phyloP scores from a whole-genome alignment of 73 alveolate species.

The Paraurostyla sp. region DNA sequence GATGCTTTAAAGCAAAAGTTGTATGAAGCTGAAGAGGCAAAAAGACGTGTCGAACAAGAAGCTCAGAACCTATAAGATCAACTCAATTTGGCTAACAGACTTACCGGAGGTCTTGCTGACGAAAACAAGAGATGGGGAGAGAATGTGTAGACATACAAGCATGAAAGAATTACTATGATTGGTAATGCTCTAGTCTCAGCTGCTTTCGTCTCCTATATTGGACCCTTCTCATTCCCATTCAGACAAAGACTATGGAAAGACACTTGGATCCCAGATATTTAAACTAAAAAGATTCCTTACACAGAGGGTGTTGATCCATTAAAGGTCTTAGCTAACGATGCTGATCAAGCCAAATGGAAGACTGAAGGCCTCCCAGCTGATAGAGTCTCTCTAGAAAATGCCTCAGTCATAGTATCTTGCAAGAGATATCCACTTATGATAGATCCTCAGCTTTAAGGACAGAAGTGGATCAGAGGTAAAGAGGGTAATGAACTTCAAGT shows the following conservation, averaged over 20 bases:
- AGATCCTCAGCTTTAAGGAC: slow-evolving; percentile 99
- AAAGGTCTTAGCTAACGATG: slow-evolving; percentile 96
- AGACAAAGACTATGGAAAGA: slow-evolving; percentile 96
- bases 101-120: slow-evolving; percentile 97
- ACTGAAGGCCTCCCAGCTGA: slow-evolving; percentile 99
- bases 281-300: slow-evolving; percentile 94
- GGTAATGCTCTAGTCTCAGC: slow-evolving; percentile 99
- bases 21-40: slow-evolving; percentile 94
- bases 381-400: slow-evolving; percentile 99
- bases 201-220: slow-evolving; percentile 99
- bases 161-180: slow-evolving; percentile 93
- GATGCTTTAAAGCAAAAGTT: slow-evolving; percentile 89
- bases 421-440: slow-evolving; percentile 99
- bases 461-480: slow-evolving; percentile 98
- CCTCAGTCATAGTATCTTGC: slow-evolving; percentile 97
- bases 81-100: slow-evolving; percentile 96
- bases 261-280: slow-evolving; percentile 92
- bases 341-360: slow-evolving; percentile 98
- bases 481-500: slow-evolving; percentile 88
- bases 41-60: slow-evolving; percentile 95
- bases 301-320: slow-evolving; percentile 98
- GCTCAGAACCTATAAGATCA: slow-evolving; percentile 93
- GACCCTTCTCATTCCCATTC: slow-evolving; percentile 97
- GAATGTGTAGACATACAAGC: slow-evolving; percentile 90
- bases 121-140: slow-evolving; percentile 98